Evolutionary conservation across 2,329 filamentous ascomycete species (phyloP).

Genomic region (Gaeumannomyces sp.): DNA sequence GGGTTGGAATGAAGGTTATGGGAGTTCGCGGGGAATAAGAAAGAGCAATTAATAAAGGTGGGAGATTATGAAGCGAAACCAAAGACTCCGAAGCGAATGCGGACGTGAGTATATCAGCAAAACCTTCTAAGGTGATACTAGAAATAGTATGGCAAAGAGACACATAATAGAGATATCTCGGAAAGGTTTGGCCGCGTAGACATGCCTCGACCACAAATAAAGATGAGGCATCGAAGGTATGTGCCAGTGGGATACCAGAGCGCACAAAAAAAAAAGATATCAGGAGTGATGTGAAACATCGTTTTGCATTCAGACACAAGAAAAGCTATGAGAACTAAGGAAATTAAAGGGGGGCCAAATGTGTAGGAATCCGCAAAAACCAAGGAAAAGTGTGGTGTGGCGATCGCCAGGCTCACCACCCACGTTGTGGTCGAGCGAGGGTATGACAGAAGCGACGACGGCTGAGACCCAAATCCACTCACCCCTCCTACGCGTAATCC

Average conservation of each 20-base stretch:
- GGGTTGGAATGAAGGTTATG: too few relatives aligned
- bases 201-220: too few relatives aligned
- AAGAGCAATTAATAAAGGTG: neutral
- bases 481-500: neutral
- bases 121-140: too few relatives aligned
- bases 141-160: too few relatives aligned
- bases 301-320: slow-evolving; percentile 10
- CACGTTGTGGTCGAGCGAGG: neutral
- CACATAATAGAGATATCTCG: too few relatives aligned
- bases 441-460: neutral
- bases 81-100: neutral
- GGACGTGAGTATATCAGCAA: too few relatives aligned
- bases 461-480: neutral
- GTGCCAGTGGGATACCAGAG: too few relatives aligned
- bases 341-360: slow-evolving; percentile 2
- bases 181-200: too few relatives aligned
- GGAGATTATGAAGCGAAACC: neutral
- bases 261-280: neutral
- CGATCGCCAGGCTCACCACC: neutral
- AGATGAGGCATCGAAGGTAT: too few relatives aligned
- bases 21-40: too few relatives aligned
- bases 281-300: neutral
- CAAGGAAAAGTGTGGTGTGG: neutral
- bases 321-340: slow-evolving; percentile 10
- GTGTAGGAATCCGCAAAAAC: slow-evolving; percentile 1